Evolutionary conservation across 73 alveolate genomes (phyloP), one percentile per base, ranked within the genome.

Genomic region (Effrenium voratum): DNA sequence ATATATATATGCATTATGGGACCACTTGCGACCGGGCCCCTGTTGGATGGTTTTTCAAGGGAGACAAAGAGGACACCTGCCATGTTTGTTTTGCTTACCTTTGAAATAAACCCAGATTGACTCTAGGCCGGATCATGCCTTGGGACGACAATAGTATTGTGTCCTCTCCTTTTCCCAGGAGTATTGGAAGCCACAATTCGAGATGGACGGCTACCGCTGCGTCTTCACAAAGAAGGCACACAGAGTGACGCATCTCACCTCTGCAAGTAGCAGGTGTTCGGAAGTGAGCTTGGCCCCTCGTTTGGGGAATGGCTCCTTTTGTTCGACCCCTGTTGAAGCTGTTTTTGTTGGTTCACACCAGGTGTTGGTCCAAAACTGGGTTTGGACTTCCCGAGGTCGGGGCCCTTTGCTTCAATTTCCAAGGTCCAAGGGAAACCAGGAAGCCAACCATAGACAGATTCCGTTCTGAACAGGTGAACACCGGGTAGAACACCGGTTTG

Each of bases 171-270:
- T n/a, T n/a, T n/a, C 47, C 44, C 52, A 82, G 75, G 70, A 46
- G 83, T 90, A 68, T 43, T 90, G 97, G 97, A 86, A 90, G 87
- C 97, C 97, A 1, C 97, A 90, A 55, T 90, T 90, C 38, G 88
- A 50, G 24, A 43, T 41, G 38, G 97, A 90, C 34, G 97, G 97
- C 75, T 90, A 46, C 13, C 55, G 87, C 44, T 66, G 76, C 45
- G 66, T 86, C 88, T 90, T 90, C 28, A 90, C 97, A 34, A 77
- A 90, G 76, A 90, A 90, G 97, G 95, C 83, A 5, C 68, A 26
- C n/a, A n/a, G n/a, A n/a, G n/a, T n/a, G n/a, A n/a, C n/a, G 77
- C 19, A 52, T 52, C 63, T 19, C 63, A 8, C 63, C 26, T 12
- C 26, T 19, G 26, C 63, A 52, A 52, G 19, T 8, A 52, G 26